Conservation (phyloP, 2,329 filamentous ascomycete species). For the Pseudogymnoascus sp. region DNA sequence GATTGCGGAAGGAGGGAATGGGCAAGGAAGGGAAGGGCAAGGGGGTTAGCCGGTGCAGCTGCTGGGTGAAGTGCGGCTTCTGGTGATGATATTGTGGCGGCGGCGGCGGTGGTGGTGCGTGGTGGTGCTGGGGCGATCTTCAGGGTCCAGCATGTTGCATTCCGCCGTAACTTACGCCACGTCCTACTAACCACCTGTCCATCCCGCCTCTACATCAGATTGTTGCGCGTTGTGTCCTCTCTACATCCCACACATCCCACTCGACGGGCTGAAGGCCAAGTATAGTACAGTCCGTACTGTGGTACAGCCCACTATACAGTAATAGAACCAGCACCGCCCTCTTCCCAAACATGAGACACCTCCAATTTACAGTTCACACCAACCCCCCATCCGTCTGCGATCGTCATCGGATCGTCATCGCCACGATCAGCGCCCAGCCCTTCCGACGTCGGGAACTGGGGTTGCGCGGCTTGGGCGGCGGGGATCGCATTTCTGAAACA, state of each 20-base stretch:
- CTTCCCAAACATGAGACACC: neutral
- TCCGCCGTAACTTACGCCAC: neutral
- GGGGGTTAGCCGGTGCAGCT: too few relatives aligned
- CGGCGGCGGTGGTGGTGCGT: neutral
- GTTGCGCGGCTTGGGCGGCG: neutral
- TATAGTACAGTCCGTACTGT: too few relatives aligned
- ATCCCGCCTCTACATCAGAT: neutral
- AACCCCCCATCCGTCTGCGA: neutral
- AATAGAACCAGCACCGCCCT: neutral
- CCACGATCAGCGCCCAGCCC: neutral
- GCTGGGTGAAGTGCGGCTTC: neutral
- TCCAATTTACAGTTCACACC: neutral
- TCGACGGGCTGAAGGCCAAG: too few relatives aligned
- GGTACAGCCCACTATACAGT: too few relatives aligned
- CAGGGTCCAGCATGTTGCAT: neutral
- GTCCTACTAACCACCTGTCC: neutral
- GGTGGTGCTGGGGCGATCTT: neutral
- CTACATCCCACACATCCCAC: too few relatives aligned
- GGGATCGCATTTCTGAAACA: neutral
- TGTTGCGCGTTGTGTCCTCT: neutral
- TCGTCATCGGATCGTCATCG: constrained; percentile 1
- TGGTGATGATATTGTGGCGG: neutral
- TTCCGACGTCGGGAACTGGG: neutral
- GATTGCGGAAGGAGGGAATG: neutral
- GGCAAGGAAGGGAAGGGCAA: too few relatives aligned